These are phyloP conservation scores for Hibiscus mutabilis DNA, from an alignment of 345 rosid species.

Conservation along the genomic window DNA sequence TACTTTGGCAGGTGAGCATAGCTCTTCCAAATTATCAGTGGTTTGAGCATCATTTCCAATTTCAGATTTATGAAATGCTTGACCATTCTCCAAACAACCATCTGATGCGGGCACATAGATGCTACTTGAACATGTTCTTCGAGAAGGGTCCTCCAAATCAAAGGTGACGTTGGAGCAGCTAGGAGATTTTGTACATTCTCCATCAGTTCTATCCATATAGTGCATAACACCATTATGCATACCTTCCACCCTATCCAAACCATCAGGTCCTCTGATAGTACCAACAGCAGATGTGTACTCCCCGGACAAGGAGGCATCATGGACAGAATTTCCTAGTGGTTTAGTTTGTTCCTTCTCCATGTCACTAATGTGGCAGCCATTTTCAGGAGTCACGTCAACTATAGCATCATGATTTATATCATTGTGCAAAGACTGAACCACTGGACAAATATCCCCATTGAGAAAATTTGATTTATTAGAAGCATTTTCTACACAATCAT, in stretches of 20 bases:
- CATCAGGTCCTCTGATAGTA: conserved; percentile 19
- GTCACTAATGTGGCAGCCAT: conserved; percentile 21
- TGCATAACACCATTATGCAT: conserved; percentile 14
- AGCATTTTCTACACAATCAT: conserved; percentile 29
- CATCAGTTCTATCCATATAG: conserved; percentile 17
- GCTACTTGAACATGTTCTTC: conserved; percentile 9
- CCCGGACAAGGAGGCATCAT: conserved; percentile 11
- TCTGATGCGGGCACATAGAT: conserved; percentile 16
- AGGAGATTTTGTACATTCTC: conserved; percentile 38
- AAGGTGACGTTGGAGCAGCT: conserved; percentile 36
- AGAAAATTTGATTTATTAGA: conserved; percentile 25
- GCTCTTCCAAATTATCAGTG: conserved; percentile 17
- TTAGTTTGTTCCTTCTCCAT: conserved; percentile 22
- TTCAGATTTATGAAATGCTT: conserved; percentile 23
- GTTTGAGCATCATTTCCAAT: conserved; percentile 17
- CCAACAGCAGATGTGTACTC: conserved; percentile 29
- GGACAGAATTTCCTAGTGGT: conserved; percentile 21
- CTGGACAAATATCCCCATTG: conserved; percentile 17
- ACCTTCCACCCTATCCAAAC: conserved; percentile 30
- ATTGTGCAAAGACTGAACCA: conserved; percentile 25
- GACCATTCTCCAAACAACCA: conserved; percentile 20
- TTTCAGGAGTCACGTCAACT: conserved; percentile 25
- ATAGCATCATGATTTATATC: conserved; percentile 21
- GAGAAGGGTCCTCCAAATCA: conserved; percentile 34
- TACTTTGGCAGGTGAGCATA: conserved; percentile 12